Percentiles rank a stretch among this genome's conserved stretches.
phyloP scores from a whole-genome alignment of 176 grass and related monocot genomes.

The Cymbopogon citratus region DNA sequence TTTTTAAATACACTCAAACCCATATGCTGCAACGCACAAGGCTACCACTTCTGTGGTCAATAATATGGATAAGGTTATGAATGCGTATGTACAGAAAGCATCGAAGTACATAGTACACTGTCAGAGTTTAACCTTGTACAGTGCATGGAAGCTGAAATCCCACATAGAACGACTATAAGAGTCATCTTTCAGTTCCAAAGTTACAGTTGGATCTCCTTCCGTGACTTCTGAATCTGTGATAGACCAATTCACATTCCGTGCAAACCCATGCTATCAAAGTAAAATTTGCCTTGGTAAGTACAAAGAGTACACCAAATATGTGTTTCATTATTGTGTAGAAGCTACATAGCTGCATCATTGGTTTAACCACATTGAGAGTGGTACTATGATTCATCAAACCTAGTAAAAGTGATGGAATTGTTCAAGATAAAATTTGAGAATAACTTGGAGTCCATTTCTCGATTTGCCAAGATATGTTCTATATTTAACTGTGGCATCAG shows the following conservation, averaged over 20 bases:
- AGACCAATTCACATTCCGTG: constrained; percentile 91
- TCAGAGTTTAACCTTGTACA: constrained; percentile 65
- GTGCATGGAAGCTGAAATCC: constrained; percentile 96
- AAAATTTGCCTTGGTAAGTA: constrained; percentile 7
- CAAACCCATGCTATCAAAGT: constrained; percentile 81
- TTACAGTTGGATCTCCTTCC: constrained; percentile 63
- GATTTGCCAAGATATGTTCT: constrained; percentile 10
- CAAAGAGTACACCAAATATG: neutral
- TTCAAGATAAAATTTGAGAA: neutral
- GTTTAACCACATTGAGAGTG: neutral
- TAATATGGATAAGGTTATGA: neutral
- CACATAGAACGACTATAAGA: constrained; percentile 91
- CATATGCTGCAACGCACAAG: constrained; percentile 12
- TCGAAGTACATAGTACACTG: neutral
- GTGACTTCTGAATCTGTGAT: constrained; percentile 71
- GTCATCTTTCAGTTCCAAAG: constrained; percentile 84
- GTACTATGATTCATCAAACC: neutral
- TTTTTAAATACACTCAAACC: constrained; percentile 2
- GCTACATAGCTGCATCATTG: neutral
- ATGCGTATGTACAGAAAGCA: constrained; percentile 3
- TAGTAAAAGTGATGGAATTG: neutral
- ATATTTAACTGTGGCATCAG: neutral
- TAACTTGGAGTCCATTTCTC: constrained; percentile 13
- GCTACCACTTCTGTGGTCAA: neutral
- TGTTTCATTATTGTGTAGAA: neutral